Evolutionary conservation across 352 stramenopile species (phyloP).

Genomic region (Blastocystis sp.): DNA sequence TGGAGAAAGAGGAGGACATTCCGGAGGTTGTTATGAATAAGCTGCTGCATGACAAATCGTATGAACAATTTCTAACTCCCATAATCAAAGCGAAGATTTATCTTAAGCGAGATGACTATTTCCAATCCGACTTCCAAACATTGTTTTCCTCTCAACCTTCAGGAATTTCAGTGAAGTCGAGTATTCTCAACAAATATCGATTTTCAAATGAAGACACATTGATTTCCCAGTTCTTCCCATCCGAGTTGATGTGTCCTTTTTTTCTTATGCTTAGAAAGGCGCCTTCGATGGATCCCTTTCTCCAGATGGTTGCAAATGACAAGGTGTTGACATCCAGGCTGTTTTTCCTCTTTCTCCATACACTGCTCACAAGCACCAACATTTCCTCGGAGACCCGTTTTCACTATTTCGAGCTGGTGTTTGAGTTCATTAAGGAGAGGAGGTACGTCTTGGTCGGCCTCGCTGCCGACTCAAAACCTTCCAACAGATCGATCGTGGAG

Average conservation of each 20-base stretch:
- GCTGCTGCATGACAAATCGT: not conserved
- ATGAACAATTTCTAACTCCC: slow-evolving; percentile 19
- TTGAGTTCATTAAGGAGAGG: not conserved
- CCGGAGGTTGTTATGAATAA: slow-evolving; percentile 20
- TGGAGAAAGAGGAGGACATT: slow-evolving; percentile 44
- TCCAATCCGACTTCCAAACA: not conserved
- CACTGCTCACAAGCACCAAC: no score
- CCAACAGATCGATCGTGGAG: not conserved
- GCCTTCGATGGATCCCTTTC: not conserved
- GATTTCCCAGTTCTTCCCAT: not conserved
- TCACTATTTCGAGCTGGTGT: not conserved
- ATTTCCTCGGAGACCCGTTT: not conserved
- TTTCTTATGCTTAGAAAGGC: no score
- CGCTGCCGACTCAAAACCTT: not conserved
- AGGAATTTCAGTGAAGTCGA: not conserved
- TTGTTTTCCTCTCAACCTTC: not conserved
- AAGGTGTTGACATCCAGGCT: not conserved
- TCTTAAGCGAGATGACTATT: not conserved
- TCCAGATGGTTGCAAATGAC: not conserved
- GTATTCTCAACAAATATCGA: not conserved
- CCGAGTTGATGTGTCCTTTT: not conserved
- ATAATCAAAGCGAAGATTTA: slow-evolving; percentile 55
- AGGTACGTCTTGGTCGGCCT: not conserved
- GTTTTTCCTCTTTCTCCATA: not conserved
- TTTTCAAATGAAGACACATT: not conserved